phyloP scores from a whole-genome alignment of 495 filamentous ascomycete genomes.

The Penicillium silybi region DNA sequence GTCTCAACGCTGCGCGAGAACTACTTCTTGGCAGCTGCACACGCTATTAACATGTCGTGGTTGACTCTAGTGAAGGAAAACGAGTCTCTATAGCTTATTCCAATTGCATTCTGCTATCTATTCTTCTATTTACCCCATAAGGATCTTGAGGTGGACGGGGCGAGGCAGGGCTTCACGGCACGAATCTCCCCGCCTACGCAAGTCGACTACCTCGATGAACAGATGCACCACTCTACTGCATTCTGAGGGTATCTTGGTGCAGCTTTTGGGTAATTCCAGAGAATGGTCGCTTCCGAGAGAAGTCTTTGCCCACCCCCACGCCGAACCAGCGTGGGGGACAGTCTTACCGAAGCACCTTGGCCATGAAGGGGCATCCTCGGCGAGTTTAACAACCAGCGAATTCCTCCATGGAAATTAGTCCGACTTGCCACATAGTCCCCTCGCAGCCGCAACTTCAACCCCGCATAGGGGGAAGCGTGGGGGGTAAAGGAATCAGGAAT shows the following conservation, averaged over 20 bases:
- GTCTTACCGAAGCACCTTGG: neutral
- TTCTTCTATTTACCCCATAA: neutral
- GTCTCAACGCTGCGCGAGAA: neutral
- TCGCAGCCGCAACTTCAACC: slow-evolving; percentile 3
- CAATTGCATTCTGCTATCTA: neutral
- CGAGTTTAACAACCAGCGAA: neutral
- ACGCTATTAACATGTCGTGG: neutral
- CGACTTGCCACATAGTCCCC: neutral
- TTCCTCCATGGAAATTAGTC: slow-evolving; percentile 10
- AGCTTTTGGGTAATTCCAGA: too few species aligned
- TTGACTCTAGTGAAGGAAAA: neutral
- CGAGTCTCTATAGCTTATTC: neutral
- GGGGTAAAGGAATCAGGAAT: too few species aligned
- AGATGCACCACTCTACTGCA: too few species aligned
- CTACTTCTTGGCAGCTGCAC: neutral
- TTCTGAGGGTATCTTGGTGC: too few species aligned
- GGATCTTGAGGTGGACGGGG: too few species aligned
- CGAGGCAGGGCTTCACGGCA: too few species aligned
- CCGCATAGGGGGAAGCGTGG: slow-evolving; percentile 16
- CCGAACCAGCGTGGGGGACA: neutral
- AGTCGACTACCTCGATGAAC: too few species aligned
- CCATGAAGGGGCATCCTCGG: neutral
- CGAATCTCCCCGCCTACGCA: too few species aligned
- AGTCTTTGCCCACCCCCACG: neutral
- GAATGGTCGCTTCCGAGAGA: neutral